phyloP scores from a whole-genome alignment of 345 rosid species.

The Pelargonium nanum region DNA sequence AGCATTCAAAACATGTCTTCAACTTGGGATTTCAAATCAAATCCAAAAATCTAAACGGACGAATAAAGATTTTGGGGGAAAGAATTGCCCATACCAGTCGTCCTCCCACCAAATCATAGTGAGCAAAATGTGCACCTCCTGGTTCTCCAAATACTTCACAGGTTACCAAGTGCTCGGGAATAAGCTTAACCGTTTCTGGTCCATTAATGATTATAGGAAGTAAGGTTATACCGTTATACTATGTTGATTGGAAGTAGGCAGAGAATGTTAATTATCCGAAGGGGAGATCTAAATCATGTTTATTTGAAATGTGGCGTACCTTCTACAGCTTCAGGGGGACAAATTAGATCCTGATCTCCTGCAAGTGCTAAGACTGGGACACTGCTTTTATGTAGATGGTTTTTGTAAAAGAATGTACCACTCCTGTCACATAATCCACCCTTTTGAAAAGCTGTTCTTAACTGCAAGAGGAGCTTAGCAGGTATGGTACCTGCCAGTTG shows the following conservation, averaged over 20 bases:
- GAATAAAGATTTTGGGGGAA: background rate
- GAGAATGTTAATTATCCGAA: background rate
- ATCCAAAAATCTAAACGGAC: background rate
- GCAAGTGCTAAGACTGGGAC: slow-evolving; percentile 73
- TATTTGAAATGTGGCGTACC: slow-evolving; percentile 26
- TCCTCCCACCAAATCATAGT: slow-evolving; percentile 68
- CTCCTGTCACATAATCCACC: slow-evolving; percentile 54
- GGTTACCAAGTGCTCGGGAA: slow-evolving; percentile 44
- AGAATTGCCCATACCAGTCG: slow-evolving; percentile 37
- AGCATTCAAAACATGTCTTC: no score
- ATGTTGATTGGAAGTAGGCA: background rate
- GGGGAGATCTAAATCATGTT: background rate
- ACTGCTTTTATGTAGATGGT: slow-evolving; percentile 49
- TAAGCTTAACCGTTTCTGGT: slow-evolving; percentile 69
- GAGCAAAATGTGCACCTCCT: slow-evolving; percentile 72
- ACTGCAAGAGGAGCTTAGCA: slow-evolving; percentile 60
- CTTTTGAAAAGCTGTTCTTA: slow-evolving; percentile 44
- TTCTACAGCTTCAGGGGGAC: slow-evolving; percentile 80
- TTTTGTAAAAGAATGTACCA: slow-evolving; percentile 59
- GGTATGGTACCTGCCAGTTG: slow-evolving; percentile 56
- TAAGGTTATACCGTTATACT: background rate
- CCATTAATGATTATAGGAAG: slow-evolving; percentile 3
- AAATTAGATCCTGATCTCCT: slow-evolving; percentile 69
- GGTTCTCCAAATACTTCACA: slow-evolving; percentile 68
- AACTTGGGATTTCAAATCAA: background rate